phyloP scores from a whole-genome alignment of 495 filamentous ascomycete genomes.

The Chaetomium fimeti region DNA sequence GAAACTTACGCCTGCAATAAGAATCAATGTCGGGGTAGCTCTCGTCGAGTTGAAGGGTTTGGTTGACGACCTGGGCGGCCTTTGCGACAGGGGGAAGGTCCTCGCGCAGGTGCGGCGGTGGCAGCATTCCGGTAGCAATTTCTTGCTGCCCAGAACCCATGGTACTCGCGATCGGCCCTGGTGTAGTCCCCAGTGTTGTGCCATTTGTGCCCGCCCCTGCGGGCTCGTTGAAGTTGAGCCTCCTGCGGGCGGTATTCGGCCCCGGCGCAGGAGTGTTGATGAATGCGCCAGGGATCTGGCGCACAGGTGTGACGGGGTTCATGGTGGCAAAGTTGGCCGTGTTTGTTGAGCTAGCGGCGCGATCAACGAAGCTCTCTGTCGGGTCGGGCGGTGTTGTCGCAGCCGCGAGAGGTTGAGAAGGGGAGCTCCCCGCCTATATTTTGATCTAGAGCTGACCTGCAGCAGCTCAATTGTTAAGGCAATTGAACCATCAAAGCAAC shows the following conservation, averaged over 20 bases:
- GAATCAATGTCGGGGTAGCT: slow-evolving; percentile 87
- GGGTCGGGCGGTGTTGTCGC: not conserved
- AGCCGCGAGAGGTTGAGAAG: slow-evolving; percentile 3
- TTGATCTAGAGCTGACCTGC: slow-evolving; percentile 24
- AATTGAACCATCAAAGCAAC: slow-evolving; percentile 30
- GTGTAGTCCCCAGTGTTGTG: not conserved
- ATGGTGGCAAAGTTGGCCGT: slow-evolving; percentile 55
- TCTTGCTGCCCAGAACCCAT: slow-evolving; percentile 17
- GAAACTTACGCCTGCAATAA: slow-evolving; percentile 78
- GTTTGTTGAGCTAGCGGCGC: slow-evolving; percentile 4
- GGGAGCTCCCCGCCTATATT: slow-evolving; percentile 21
- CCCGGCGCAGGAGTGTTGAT: slow-evolving; percentile 64
- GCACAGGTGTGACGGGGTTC: slow-evolving; percentile 62
- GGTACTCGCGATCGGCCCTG: slow-evolving; percentile 8
- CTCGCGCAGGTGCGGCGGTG: slow-evolving; percentile 18
- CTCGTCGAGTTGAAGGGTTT: slow-evolving; percentile 67
- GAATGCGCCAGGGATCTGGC: slow-evolving; percentile 69
- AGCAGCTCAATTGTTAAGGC: slow-evolving; percentile 22
- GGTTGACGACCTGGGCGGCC: slow-evolving; percentile 80
- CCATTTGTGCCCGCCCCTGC: slow-evolving; percentile 6
- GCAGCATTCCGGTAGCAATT: slow-evolving; percentile 11
- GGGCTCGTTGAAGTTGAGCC: slow-evolving; percentile 39
- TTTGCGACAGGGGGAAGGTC: slow-evolving; percentile 64
- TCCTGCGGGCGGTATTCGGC: slow-evolving; percentile 39
- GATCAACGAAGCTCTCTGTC: not conserved